Conservation (phyloP, 257 asterid genomes). For the Haberlea rhodopensis region DNA sequence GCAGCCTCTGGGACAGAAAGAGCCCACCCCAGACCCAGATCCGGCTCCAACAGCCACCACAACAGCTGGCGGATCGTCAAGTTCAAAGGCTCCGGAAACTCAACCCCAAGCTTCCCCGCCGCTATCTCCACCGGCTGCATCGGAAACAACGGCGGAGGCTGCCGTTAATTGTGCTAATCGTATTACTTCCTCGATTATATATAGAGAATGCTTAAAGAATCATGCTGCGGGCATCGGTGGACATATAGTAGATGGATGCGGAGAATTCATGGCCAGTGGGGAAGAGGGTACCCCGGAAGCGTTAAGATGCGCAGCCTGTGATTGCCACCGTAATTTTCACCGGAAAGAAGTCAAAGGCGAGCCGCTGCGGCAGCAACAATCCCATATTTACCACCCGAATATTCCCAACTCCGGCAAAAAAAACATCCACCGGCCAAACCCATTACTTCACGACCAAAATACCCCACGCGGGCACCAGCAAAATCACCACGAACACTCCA, state of each 20-base stretch:
- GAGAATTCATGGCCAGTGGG: slow-evolving; percentile 89
- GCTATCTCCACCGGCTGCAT: slow-evolving; percentile 21
- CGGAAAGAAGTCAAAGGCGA: slow-evolving; percentile 50
- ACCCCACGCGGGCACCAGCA: slow-evolving; percentile 11
- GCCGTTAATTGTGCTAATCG: neutral
- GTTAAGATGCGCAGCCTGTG: slow-evolving; percentile 77
- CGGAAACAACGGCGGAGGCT: neutral
- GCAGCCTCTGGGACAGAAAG: neutral
- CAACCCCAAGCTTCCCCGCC: neutral
- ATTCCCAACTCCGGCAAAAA: neutral
- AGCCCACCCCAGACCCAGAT: slow-evolving; percentile 55
- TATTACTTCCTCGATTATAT: slow-evolving; percentile 24
- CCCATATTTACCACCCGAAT: slow-evolving; percentile 3
- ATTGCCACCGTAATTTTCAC: slow-evolving; percentile 90
- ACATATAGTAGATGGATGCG: slow-evolving; percentile 75
- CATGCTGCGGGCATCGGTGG: slow-evolving; percentile 81
- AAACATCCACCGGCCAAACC: neutral
- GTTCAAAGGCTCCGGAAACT: neutral
- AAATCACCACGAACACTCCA: slow-evolving; percentile 12
- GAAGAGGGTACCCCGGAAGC: slow-evolving; percentile 57
- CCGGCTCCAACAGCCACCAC: slow-evolving; percentile 26
- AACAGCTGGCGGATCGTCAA: slow-evolving; percentile 3
- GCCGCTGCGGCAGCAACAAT: slow-evolving; percentile 22
- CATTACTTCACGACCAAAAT: slow-evolving; percentile 4
- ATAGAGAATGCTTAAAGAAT: slow-evolving; percentile 76